Evolutionary conservation across 2,329 filamentous ascomycete genomes (phyloP).

Genomic region (Aspergillus sp.): DNA sequence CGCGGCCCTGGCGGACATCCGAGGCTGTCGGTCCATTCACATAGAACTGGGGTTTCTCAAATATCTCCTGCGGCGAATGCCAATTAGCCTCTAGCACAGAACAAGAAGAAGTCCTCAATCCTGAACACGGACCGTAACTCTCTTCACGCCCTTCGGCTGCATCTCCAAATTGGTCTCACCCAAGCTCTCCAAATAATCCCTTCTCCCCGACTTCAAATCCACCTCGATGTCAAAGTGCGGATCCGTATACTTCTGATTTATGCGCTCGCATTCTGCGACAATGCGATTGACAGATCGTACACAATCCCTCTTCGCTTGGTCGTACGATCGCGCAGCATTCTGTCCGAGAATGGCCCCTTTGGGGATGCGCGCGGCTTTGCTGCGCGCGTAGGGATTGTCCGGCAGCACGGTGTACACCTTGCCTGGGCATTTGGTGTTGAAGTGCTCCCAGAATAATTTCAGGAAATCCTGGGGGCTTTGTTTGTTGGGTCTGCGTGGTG

Average conservation of each 20-base stretch:
- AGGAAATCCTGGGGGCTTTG: constrained; percentile 60
- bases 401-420: constrained; percentile 66
- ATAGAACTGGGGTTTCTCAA: constrained; percentile 67
- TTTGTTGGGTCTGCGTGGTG: constrained; percentile 36
- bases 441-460: constrained; percentile 65
- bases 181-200: constrained; percentile 47
- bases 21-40: constrained; percentile 67
- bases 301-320: constrained; percentile 63
- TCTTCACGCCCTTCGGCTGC: constrained; percentile 63
- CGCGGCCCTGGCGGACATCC: constrained; percentile 69
- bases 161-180: constrained; percentile 30
- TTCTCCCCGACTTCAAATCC: constrained; percentile 55
- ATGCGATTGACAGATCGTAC: constrained; percentile 52
- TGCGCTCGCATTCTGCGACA: constrained; percentile 56
- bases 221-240: constrained; percentile 79
- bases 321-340: constrained; percentile 59
- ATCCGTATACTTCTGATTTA: constrained; percentile 81
- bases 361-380: constrained; percentile 49
- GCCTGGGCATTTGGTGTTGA: constrained; percentile 61
- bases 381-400: constrained; percentile 56
- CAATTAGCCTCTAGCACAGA: constrained; percentile 4
- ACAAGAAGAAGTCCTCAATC: constrained; percentile 5
- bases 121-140: constrained; percentile 47
- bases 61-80: constrained; percentile 53
- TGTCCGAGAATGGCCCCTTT: constrained; percentile 48